phyloP scores from a whole-genome alignment of 2,329 filamentous ascomycete genomes.

The Colletotrichum endophyticum region DNA sequence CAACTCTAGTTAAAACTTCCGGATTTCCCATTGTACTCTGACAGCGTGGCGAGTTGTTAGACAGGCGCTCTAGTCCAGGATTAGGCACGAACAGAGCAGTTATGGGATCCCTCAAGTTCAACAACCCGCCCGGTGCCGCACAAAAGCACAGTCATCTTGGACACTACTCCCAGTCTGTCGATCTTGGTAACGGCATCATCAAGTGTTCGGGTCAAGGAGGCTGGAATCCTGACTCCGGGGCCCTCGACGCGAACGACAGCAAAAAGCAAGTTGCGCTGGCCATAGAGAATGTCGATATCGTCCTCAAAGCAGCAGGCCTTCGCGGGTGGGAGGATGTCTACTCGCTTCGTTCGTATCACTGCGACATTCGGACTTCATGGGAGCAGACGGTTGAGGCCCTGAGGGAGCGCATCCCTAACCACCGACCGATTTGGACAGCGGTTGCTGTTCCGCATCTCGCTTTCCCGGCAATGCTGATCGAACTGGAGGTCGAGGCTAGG shows the following conservation, averaged over 20 bases:
- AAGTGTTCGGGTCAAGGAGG: conserved; percentile 30
- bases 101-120: not conserved
- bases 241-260: conserved; percentile 20
- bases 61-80: not conserved
- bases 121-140: not conserved
- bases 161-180: conserved; percentile 28
- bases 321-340: conserved; percentile 32
- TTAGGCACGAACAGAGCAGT: not conserved
- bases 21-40: not conserved
- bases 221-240: conserved; percentile 19
- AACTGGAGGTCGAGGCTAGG: conserved; percentile 4
- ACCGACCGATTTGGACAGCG: conserved; percentile 4
- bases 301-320: conserved; percentile 26
- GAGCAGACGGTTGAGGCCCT: not conserved
- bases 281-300: conserved; percentile 26
- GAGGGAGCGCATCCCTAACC: not conserved
- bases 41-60: not conserved
- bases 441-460: not conserved
- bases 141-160: not conserved
- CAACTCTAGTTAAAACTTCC: not conserved
- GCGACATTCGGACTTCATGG: conserved; percentile 22
- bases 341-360: conserved; percentile 27
- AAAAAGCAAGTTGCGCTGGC: conserved; percentile 8
- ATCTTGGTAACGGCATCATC: conserved; percentile 24
- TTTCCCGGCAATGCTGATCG: not conserved